Percentiles rank a stretch among this genome's conserved stretches.
phyloP scores from a whole-genome alignment of 768 basidiomycete genomes.

The Polyporus arcularius region DNA sequence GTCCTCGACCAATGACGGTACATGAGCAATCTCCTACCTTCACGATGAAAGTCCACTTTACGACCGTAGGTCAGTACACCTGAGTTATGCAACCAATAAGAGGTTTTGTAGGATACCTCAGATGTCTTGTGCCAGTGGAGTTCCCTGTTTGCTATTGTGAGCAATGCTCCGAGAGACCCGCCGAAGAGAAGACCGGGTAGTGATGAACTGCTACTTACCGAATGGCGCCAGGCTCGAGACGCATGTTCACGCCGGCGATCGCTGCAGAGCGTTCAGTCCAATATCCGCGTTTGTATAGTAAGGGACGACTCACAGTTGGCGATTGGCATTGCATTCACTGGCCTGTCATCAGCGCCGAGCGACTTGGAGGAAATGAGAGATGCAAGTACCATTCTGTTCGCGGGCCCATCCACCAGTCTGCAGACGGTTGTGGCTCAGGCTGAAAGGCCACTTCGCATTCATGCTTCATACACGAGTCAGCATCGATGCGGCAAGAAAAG shows the following conservation, averaged over 20 bases:
- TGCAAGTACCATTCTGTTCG: constrained; percentile 51
- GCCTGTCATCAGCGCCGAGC: background rate
- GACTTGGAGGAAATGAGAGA: background rate
- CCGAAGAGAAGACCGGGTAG: background rate
- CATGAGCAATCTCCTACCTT: constrained; percentile 23
- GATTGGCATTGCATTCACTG: constrained; percentile 41
- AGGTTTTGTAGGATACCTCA: constrained; percentile 15
- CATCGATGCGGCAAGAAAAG: background rate
- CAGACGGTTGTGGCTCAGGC: constrained; percentile 60
- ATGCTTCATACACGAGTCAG: constrained; percentile 19
- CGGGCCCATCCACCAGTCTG: constrained; percentile 66
- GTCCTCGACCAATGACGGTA: background rate
- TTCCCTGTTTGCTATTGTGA: constrained; percentile 21
- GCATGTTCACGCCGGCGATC: constrained; percentile 36
- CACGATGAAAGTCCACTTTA: constrained; percentile 32
- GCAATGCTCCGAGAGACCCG: background rate
- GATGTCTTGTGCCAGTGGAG: constrained; percentile 36
- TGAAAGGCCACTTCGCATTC: constrained; percentile 66
- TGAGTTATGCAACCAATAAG: background rate
- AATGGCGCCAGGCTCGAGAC: constrained; percentile 34
- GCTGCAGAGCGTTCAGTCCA: constrained; percentile 7
- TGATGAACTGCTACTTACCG: constrained; percentile 20
- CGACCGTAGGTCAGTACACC: background rate
- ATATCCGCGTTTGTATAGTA: constrained; percentile 6
- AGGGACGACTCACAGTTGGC: constrained; percentile 30